Conservation (phyloP, 176 grass and related monocot species). For the Triticum turgidum region DNA sequence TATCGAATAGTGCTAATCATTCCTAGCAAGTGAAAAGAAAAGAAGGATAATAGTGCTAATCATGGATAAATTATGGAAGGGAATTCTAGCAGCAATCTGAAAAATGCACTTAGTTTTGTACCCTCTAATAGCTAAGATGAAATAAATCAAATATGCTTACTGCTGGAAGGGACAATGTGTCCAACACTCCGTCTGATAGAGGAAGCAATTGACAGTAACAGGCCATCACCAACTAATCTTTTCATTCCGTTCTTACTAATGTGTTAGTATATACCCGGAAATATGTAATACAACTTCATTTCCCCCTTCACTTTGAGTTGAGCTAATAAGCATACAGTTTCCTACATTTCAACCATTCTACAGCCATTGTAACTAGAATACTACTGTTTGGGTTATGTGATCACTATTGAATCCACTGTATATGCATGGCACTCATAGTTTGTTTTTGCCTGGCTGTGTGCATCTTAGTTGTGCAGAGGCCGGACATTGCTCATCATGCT, state of each 20-base stretch:
- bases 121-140: not conserved
- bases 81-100: not conserved
- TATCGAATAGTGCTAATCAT: not conserved
- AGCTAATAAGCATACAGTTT: not conserved
- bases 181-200: not conserved
- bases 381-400: not conserved
- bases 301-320: not conserved
- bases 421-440: not conserved
- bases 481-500: too few species aligned
- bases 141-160: not conserved
- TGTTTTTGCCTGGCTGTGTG: not conserved
- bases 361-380: not conserved
- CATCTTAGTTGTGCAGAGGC: too few species aligned
- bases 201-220: not conserved
- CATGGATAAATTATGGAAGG: not conserved
- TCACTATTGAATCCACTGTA: not conserved
- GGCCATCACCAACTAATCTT: not conserved
- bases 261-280: not conserved
- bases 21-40: not conserved
- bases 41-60: not conserved
- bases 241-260: not conserved
- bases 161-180: not conserved
- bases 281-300: conserved; percentile 1
- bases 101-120: not conserved
- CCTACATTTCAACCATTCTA: not conserved